Evolutionary conservation across 352 stramenopile species (phyloP).

Genomic region (Aphanomyces euteiches): DNA sequence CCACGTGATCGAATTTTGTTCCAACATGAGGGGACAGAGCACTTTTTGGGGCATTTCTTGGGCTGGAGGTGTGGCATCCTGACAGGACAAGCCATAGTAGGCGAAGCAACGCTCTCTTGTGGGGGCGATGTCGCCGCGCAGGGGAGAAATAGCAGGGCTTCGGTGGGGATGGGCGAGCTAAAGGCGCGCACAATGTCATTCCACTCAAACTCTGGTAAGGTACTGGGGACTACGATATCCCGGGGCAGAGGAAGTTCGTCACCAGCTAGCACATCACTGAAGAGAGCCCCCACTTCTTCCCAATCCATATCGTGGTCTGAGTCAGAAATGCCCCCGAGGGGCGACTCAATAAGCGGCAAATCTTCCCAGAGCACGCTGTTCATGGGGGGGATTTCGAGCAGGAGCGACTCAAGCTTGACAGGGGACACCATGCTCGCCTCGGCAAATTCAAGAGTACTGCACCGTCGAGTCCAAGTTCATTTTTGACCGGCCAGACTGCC

Average conservation of each 20-base stretch:
- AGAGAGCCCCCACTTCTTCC: conserved; percentile 1
- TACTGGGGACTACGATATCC: not conserved
- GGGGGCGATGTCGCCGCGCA: not conserved
- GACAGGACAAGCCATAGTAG: no score
- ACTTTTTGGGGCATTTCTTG: conserved; percentile 72
- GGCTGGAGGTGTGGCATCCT: conserved; percentile 9
- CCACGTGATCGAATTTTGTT: conserved; percentile 72
- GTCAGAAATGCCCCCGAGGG: not conserved
- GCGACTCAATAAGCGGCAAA: conserved; percentile 7
- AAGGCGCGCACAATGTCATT: not conserved
- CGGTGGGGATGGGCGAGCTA: not conserved
- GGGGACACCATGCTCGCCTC: no score
- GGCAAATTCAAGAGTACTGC: no score
- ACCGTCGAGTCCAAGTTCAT: not conserved
- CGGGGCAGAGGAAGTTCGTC: not conserved
- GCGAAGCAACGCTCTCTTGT: not conserved
- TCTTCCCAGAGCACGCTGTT: conserved; percentile 3
- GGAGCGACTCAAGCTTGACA: no score
- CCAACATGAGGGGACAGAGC: conserved; percentile 66
- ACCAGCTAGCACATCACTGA: not conserved
- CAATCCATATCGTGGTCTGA: conserved; percentile 21
- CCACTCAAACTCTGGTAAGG: conserved; percentile 1
- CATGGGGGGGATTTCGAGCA: no score
- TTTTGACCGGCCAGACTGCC: conserved; percentile 10
- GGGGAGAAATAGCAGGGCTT: not conserved